Base-by-base conservation (phyloP, 78 protist genomes). In the Abeoforma whisleri region DNA sequence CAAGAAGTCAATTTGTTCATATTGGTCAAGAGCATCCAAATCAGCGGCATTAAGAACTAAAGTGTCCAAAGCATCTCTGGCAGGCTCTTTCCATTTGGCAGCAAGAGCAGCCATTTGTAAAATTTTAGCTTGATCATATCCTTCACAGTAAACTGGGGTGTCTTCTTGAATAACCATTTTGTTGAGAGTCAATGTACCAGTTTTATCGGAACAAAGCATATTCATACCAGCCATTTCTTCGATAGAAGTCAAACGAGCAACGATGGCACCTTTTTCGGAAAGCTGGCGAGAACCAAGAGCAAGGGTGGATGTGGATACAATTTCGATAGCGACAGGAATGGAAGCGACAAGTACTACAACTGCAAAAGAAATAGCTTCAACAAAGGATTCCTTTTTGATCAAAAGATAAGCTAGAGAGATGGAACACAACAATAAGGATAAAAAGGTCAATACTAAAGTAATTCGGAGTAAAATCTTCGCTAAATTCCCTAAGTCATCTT, bases 161-260 rank as follows among this genome's bases (percentile, higher is more conserved):
- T 80, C 82, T 1, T 48, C 38, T 71, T 91, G 90, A 57, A 95
- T 92, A 0, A 91, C 93, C 92, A 97, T 94, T 40, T 87, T 36
- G 88, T 95, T 95, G 36, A 79, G 71, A n/a, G 99, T 95, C 37
- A 97, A 94, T 12, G 99, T 94, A 48, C 98, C 98, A 22, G 96
- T 93, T 85, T 96, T 96, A 90, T 94, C 98, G 2, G 95, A 91
- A 86, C 85, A 87, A 8, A 87, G 39, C 28, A 87, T 34, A 30
- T 80, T 70, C 75, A 87, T 81, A 22, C 84, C 90, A 37, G 90
- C 86, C 37, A 87, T 25, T 39, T 87, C 80, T 76, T 79, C 89
- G 35, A 87, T 82, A 84, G 93, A 92, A 8, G 95, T 80, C 22
- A 94, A 73, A 57, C 94, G 95, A 1, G 91, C 80, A 1, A 94